Evolutionary conservation across 192 early-diverging fungal genomes (phyloP).

Genomic region (Rhizoclosmatium globosum): DNA sequence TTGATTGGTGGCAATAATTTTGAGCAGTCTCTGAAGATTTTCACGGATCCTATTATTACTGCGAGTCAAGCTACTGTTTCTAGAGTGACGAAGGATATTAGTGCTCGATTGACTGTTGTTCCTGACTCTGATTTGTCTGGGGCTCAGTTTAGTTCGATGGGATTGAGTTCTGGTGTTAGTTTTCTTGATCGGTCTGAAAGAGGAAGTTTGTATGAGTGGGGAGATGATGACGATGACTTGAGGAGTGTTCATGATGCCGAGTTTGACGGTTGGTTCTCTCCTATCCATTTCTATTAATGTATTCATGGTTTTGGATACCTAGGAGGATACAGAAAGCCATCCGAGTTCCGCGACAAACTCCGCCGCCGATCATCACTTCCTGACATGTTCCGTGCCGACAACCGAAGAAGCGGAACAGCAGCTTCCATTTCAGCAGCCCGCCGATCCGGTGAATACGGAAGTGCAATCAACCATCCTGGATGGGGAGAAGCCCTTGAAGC

Average conservation of each 20-base stretch:
- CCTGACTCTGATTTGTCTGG: slow-evolving; percentile 12
- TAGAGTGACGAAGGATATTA: slow-evolving; percentile 13
- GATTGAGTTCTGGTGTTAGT: not conserved
- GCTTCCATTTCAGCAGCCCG: slow-evolving; percentile 16
- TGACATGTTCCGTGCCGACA: slow-evolving; percentile 16
- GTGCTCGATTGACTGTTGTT: slow-evolving; percentile 9
- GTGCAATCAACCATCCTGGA: not conserved
- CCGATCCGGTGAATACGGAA: slow-evolving; percentile 24
- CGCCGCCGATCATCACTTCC: slow-evolving; percentile 32
- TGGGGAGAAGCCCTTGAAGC: not conserved
- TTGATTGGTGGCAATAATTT: slow-evolving; percentile 21
- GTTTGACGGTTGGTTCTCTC: slow-evolving; percentile 19
- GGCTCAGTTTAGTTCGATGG: not conserved
- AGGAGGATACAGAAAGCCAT: not conserved
- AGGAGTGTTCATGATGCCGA: slow-evolving; percentile 34
- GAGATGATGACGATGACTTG: slow-evolving; percentile 20
- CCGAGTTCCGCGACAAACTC: not conserved
- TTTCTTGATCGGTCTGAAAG: not conserved
- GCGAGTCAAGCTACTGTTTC: slow-evolving; percentile 15
- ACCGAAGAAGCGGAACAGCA: not conserved
- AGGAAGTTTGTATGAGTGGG: slow-evolving; percentile 34
- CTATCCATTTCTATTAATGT: not conserved
- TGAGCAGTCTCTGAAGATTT: slow-evolving; percentile 5
- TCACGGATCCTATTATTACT: slow-evolving; percentile 37
- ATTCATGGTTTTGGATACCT: slow-evolving; percentile 9